Evolutionary conservation across 257 asterid species (phyloP), one percentile per base, ranked within the genome.

Genomic region (Nicotiana sylvestris): DNA sequence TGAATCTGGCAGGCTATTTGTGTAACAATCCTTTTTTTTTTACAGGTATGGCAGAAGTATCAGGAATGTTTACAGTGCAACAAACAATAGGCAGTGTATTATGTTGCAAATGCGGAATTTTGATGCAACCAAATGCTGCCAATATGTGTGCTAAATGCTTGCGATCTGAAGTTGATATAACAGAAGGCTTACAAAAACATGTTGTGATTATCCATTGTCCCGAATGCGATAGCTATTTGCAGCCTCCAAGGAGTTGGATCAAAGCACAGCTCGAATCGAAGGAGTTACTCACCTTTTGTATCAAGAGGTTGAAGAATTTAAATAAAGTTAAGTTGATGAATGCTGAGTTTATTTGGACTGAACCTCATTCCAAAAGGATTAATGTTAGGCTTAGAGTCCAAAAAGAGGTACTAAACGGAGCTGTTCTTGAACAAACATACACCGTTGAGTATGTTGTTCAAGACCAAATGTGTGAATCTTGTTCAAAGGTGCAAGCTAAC

Each of bases 321-420:
- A 49, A 27, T 3, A 74, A 51, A 15, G 80, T 74, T 49, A 49
- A 51, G 43, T 46, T 74, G 21, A 61, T 49, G 80, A 27, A 7
- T 74, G 64, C 64, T 0, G 80, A 74, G 62, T 74, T 74, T 15
- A 49, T 74, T 12, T 49, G 80, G 80, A 74, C 80, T 49, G 80
- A 74, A 9, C 80, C 80, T 49, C 80, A 74, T 27, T 74, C 80
- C 1, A 74, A 74, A 74, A 74, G 80, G 43, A 74, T 74, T 43
- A 74, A 74, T 49, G 60, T 74, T 8, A 74, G 16, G 43, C 62
- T 74, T 13, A 74, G 61, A 76, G 90, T 91, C 51, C 94, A 89
- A 27, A 89, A 91, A 62, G 94, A 91, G 86, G 92, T 91, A 37
- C 86, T 84, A n/a, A 86, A 85, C 33, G 93, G 93, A 29, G 94